Conservation (phyloP, 257 asterid species). For the Primulina eburnea region DNA sequence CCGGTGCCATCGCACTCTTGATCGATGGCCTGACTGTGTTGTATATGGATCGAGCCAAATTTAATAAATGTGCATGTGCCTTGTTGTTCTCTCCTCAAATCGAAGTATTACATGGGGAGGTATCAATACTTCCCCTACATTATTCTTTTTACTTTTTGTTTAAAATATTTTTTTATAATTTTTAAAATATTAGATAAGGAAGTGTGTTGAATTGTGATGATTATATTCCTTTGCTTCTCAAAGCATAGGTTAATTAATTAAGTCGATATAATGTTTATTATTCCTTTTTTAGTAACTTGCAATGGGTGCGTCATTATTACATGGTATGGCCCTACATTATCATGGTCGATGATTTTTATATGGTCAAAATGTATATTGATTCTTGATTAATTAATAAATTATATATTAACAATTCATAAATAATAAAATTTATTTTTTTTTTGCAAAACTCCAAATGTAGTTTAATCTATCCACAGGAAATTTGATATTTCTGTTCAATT, state of each 20-base stretch:
- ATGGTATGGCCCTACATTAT: conserved; percentile 23
- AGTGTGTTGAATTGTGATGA: conserved; percentile 38
- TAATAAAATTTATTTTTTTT: too few relatives aligned
- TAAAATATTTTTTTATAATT: conserved; percentile 4
- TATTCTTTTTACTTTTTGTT: conserved; percentile 3
- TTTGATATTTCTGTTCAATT: too few relatives aligned
- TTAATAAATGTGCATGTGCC: not conserved
- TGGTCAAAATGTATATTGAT: not conserved
- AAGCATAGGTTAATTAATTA: conserved; percentile 43
- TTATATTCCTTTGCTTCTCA: conserved; percentile 36
- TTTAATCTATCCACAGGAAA: too few relatives aligned
- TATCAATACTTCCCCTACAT: conserved; percentile 35
- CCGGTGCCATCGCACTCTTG: conserved; percentile 30
- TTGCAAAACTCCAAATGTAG: too few relatives aligned
- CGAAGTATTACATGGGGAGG: conserved; percentile 44
- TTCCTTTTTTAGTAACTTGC: conserved; percentile 18
- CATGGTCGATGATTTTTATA: not conserved
- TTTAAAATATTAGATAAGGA: conserved; percentile 35
- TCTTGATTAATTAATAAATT: too few relatives aligned
- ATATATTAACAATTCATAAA: too few relatives aligned
- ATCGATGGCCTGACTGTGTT: not conserved
- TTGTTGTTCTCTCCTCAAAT: conserved; percentile 3
- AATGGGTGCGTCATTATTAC: conserved; percentile 31
- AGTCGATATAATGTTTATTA: conserved; percentile 21
- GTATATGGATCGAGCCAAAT: not conserved